Base-by-base conservation (phyloP, 2,329 filamentous ascomycete species). In the Fusarium torulosum region DNA sequence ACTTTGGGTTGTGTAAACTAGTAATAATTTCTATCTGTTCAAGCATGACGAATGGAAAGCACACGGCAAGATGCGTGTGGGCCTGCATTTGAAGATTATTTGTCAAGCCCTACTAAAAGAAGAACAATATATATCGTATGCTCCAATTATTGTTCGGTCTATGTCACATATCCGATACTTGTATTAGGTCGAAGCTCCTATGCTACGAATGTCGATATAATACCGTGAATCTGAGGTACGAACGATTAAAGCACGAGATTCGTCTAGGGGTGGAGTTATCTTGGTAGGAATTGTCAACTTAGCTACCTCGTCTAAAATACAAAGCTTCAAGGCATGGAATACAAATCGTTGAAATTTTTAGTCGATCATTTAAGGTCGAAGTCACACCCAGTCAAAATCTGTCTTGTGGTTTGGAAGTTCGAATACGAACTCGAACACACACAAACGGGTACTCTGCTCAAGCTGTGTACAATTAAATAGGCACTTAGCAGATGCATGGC, bases 1-100 rank as follows among this genome's bases (percentile, higher is more conserved):
- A 68, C 68, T 74, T 61, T 59, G 59, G 63, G 68, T 72, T 68
- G 66, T 74, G 72, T 74, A 75, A 74, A 75, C 63, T 75, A 75
- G 70, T 75, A 74, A 68, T 74, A 72, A 67, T 74, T 70, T 70
- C 59, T 67, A 63, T 71, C 69, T 70, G 66, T 74, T 68, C 55
- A 66, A 73, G 67, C 70, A 75, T 71, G 72, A 74, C 68, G 70
- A 69, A 72, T 74, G 71, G 69, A 71, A 70, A 55, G 59, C 58
- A 56, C 59, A 62, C 54, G 52, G 53, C 58, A 57, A 59, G 53
- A 54, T 57, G 46, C 44, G 53, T 55, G 45, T 55, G 45, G 37
- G 58, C 50, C 52, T 55, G 42, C 44, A 35, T 54, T 55, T 37
- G 25, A 66, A 68, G 23, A 31, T 45, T 49, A 25, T 21, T 40